phyloP scores from a whole-genome alignment of 2,329 filamentous ascomycete species.

The Trichoderma cornu-damae region DNA sequence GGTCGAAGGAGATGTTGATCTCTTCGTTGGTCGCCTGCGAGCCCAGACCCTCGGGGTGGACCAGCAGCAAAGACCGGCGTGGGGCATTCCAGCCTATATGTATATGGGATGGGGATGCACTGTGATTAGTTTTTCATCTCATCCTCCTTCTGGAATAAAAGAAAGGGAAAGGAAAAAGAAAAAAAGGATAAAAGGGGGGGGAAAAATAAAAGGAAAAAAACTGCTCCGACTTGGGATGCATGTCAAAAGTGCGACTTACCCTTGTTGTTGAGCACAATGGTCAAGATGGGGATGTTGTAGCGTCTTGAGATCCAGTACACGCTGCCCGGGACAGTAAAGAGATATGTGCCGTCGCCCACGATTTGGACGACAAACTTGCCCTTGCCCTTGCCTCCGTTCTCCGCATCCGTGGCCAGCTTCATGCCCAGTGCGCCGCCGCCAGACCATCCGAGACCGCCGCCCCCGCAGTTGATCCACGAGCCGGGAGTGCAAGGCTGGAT shows the following conservation, averaged over 20 bases:
- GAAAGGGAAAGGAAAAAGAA: no score
- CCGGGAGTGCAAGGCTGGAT: conserved; percentile 63
- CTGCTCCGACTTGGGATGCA: no score
- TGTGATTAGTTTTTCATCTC: background rate
- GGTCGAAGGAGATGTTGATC: conserved; percentile 57
- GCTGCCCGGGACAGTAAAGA: conserved; percentile 51
- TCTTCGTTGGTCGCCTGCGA: conserved; percentile 55
- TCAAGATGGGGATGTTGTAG: conserved; percentile 51
- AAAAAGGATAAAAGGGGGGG: no score
- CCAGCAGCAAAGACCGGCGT: conserved; percentile 50
- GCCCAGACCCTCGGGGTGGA: conserved; percentile 53
- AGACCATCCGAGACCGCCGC: conserved; percentile 75
- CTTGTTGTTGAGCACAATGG: conserved; percentile 53
- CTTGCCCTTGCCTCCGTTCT: conserved; percentile 42
- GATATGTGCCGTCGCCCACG: conserved; percentile 53
- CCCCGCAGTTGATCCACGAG: conserved; percentile 76
- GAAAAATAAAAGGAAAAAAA: no score
- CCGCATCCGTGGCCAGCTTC: conserved; percentile 57
- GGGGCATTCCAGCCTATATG: conserved; percentile 56
- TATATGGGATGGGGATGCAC: no score
- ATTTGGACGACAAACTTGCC: conserved; percentile 50
- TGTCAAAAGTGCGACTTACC: conserved; percentile 32
- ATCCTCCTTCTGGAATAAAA: no score
- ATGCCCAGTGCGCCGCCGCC: conserved; percentile 71
- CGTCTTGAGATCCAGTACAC: conserved; percentile 53